phyloP scores from a whole-genome alignment of 306 rosid species.

The Fagus sylvatica region DNA sequence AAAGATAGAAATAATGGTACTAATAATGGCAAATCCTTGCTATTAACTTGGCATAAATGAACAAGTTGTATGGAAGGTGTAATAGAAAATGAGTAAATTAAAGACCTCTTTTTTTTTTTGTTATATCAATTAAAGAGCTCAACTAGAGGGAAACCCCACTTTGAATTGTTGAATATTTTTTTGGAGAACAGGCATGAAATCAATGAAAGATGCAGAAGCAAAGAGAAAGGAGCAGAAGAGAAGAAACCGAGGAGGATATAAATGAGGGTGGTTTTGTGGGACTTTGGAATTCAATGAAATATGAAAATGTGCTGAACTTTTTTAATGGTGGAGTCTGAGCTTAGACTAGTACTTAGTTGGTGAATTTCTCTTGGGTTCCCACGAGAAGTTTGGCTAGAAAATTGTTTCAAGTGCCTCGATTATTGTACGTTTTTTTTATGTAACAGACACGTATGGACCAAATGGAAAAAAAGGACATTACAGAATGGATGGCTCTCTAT shows the following conservation, averaged over 20 bases:
- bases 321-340: conserved; percentile 35
- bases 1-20: not conserved
- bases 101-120: no score
- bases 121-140: conserved; percentile 4
- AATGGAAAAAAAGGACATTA: conserved; percentile 26
- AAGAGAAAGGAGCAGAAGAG: conserved; percentile 18
- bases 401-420: conserved; percentile 47
- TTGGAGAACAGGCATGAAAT: not conserved
- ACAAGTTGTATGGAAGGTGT: not conserved
- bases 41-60: not conserved
- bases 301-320: conserved; percentile 28
- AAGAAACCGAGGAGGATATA: conserved; percentile 42
- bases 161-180: conserved; percentile 20
- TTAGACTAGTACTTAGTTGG: conserved; percentile 46
- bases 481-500: conserved; percentile 34
- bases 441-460: conserved; percentile 38
- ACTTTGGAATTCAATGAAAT: conserved; percentile 22
- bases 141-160: conserved; percentile 15
- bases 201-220: conserved; percentile 11
- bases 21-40: no score
- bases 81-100: not conserved
- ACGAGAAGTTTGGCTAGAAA: conserved; percentile 48
- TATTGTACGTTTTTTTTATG: conserved; percentile 22
- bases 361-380: conserved; percentile 39
- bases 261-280: conserved; percentile 38